phyloP scores from a whole-genome alignment of 164 flowering plant species.

The Vitis rupestris region DNA sequence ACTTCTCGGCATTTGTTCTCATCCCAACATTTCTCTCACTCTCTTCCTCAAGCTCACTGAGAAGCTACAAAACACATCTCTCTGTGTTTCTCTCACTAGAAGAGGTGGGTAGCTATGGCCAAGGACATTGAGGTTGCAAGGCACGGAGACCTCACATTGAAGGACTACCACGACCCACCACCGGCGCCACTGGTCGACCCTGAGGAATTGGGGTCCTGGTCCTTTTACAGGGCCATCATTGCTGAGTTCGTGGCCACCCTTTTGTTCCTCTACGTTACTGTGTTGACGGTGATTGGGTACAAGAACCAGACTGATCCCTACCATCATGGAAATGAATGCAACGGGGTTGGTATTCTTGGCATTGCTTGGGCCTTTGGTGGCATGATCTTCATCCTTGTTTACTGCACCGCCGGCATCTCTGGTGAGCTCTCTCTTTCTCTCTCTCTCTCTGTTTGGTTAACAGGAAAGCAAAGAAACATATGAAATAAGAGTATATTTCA shows the following conservation, averaged over 20 bases:
- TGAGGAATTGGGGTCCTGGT: conserved; percentile 53
- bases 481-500: too few relatives aligned
- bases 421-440: conserved; percentile 22
- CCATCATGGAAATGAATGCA: conserved; percentile 29
- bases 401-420: conserved; percentile 77
- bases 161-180: conserved; percentile 73
- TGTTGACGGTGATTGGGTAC: conserved; percentile 63
- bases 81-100: background rate
- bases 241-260: conserved; percentile 73
- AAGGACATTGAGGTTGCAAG: conserved; percentile 45
- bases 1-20: background rate
- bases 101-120: conserved; percentile 27
- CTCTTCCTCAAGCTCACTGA: background rate
- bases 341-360: conserved; percentile 68
- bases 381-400: conserved; percentile 69
- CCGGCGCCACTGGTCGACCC: conserved; percentile 53
- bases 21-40: background rate
- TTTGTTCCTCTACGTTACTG: conserved; percentile 59
- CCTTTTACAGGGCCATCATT: conserved; percentile 63
- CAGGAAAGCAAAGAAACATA: background rate
- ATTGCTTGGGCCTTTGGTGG: conserved; percentile 82
- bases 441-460: background rate
- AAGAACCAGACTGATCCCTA: conserved; percentile 32
- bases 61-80: background rate
- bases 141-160: conserved; percentile 28